phyloP scores from a whole-genome alignment of 768 basidiomycete species.

The Crucibulum laeve region DNA sequence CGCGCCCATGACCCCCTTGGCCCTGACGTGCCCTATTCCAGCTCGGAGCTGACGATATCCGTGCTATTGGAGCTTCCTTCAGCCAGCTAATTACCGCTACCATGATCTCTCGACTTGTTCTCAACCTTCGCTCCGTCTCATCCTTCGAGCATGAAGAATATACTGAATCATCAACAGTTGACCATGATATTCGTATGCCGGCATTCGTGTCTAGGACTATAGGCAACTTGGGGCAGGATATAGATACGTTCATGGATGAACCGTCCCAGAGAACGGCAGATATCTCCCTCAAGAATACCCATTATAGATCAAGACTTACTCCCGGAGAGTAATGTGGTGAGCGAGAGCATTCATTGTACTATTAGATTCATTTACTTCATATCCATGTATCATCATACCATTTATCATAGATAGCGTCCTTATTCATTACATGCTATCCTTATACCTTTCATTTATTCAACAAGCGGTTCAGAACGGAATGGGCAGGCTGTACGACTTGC shows the following conservation, averaged over 20 bases:
- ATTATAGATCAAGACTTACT: no score
- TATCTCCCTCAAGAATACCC: no score
- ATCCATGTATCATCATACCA: no score
- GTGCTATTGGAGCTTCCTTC: conserved; percentile 12
- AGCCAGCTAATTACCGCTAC: conserved; percentile 11
- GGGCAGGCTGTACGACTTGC: background rate
- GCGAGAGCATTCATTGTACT: no score
- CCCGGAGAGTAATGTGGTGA: no score
- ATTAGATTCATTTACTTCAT: no score
- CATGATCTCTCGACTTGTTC: conserved; percentile 11
- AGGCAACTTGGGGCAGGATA: conserved; percentile 3
- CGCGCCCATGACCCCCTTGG: background rate
- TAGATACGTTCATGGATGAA: background rate
- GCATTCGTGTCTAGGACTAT: conserved; percentile 4
- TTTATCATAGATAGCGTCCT: no score
- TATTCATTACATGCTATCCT: no score
- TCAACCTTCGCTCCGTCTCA: conserved; percentile 8
- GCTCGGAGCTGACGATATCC: conserved; percentile 5
- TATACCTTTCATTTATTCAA: no score
- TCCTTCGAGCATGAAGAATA: background rate
- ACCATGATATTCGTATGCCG: background rate
- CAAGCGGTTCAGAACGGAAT: no score
- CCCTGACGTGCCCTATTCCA: background rate
- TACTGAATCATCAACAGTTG: background rate
- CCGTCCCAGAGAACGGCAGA: no score